Evolutionary conservation across 2,329 filamentous ascomycete genomes (phyloP).

Genomic region (Botryosphaeria dothidea): DNA sequence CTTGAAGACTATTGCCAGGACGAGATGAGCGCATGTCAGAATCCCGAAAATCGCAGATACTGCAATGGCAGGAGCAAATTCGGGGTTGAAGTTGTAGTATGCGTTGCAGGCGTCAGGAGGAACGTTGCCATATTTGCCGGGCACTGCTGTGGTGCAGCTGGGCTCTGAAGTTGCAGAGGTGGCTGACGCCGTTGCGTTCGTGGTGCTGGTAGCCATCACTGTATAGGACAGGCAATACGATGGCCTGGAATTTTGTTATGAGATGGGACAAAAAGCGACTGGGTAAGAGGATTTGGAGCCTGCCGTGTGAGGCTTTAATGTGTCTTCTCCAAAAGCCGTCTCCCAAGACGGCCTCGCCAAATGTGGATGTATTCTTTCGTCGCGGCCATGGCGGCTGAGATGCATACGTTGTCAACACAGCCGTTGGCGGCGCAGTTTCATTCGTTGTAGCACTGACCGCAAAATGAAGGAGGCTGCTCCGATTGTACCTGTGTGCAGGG

Average conservation of each 20-base stretch:
- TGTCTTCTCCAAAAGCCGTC: neutral
- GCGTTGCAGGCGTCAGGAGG: constrained; percentile 30
- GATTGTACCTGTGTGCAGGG: neutral
- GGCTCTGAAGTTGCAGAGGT: neutral
- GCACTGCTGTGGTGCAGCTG: constrained; percentile 28
- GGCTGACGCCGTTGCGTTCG: constrained; percentile 19
- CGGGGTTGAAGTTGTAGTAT: constrained; percentile 29
- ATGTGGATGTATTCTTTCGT: neutral
- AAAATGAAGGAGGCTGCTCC: neutral
- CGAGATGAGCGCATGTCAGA: constrained; percentile 26
- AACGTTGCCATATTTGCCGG: constrained; percentile 30
- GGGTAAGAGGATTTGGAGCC: too few species aligned
- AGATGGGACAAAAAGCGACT: too few species aligned
- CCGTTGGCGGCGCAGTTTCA: neutral
- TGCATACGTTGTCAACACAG: neutral
- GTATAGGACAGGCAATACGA: neutral
- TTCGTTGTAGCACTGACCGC: neutral
- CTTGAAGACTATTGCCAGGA: constrained; percentile 27
- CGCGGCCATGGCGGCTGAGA: neutral
- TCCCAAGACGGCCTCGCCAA: neutral
- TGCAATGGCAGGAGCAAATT: constrained; percentile 27
- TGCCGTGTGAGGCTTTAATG: neutral
- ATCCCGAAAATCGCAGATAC: constrained; percentile 30
- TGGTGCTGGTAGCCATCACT: neutral
- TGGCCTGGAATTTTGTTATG: neutral